Evolutionary conservation across 1,284 basidiomycete species (phyloP).

Genomic region (Malassezia yamatoensis): DNA sequence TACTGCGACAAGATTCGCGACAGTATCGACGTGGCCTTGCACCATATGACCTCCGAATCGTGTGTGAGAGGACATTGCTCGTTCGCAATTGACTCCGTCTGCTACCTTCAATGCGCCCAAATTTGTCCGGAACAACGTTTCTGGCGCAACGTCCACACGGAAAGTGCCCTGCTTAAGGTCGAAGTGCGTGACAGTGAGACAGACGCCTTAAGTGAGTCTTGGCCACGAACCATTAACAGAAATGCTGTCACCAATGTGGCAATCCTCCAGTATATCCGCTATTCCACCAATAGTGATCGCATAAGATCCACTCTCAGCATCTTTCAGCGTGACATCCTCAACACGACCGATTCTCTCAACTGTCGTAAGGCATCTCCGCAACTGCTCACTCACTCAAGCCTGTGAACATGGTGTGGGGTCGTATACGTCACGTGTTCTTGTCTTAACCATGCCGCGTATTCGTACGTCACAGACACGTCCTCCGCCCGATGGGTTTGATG

Average conservation of each 20-base stretch:
- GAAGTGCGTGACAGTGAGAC: constrained; percentile 82
- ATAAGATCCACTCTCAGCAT: constrained; percentile 60
- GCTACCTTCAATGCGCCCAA: constrained; percentile 67
- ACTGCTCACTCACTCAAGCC: constrained; percentile 25
- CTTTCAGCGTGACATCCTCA: constrained; percentile 52
- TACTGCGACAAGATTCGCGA: constrained; percentile 54
- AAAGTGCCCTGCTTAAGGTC: constrained; percentile 54
- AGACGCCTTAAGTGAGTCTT: constrained; percentile 46
- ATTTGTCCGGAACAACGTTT: constrained; percentile 82
- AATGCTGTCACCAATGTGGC: constrained; percentile 87
- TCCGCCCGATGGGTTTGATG: constrained; percentile 94
- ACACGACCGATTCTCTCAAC: constrained; percentile 68
- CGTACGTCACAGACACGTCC: constrained; percentile 84
- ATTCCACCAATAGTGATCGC: constrained; percentile 69
- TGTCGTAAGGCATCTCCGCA: constrained; percentile 1
- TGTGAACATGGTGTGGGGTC: constrained; percentile 27
- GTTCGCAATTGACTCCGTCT: constrained; percentile 83
- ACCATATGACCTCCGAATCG: constrained; percentile 96
- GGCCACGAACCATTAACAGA: constrained; percentile 59
- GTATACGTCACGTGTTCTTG: background rate
- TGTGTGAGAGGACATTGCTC: constrained; percentile 77
- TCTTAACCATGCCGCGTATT: constrained; percentile 74
- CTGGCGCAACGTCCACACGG: constrained; percentile 86
- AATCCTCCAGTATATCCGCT: constrained; percentile 72
- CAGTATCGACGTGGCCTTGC: constrained; percentile 70